phyloP scores from a whole-genome alignment of 495 filamentous ascomycete genomes.

The Beverwykella pulmonaria region DNA sequence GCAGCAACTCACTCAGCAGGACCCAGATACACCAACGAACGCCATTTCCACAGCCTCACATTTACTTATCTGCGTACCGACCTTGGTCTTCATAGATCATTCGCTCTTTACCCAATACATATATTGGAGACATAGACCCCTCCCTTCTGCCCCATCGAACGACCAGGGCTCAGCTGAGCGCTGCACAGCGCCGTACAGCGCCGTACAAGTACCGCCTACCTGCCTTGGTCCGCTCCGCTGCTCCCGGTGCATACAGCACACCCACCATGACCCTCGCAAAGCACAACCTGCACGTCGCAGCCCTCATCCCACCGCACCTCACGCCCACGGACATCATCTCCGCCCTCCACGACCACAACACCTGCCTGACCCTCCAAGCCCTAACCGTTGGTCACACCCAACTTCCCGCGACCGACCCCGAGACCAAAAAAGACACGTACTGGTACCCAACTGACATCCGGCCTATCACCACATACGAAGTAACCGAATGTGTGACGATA shows the following conservation, averaged over 20 bases:
- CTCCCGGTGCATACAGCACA: too few relatives aligned
- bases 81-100: not conserved
- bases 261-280: slow-evolving; percentile 29
- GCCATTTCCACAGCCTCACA: not conserved
- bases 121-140: too few relatives aligned
- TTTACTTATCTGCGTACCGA: not conserved
- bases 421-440: slow-evolving; percentile 25
- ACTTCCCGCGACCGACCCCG: slow-evolving; percentile 15
- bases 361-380: slow-evolving; percentile 32
- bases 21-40: not conserved
- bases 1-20: not conserved
- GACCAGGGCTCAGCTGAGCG: too few relatives aligned
- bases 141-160: too few relatives aligned
- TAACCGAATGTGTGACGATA: slow-evolving; percentile 24
- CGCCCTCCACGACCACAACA: slow-evolving; percentile 37
- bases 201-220: not conserved
- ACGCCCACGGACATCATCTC: slow-evolving; percentile 19
- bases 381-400: slow-evolving; percentile 24
- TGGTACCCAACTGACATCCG: slow-evolving; percentile 30
- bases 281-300: slow-evolving; percentile 28
- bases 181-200: not conserved
- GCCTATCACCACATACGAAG: slow-evolving; percentile 24
- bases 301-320: slow-evolving; percentile 25
- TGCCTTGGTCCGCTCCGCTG: too few relatives aligned
- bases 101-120: not conserved